Evolutionary conservation across 140 eudicot species (phyloP), one percentile per base, ranked within the genome.

Genomic region (Erigeron philadelphicus): DNA sequence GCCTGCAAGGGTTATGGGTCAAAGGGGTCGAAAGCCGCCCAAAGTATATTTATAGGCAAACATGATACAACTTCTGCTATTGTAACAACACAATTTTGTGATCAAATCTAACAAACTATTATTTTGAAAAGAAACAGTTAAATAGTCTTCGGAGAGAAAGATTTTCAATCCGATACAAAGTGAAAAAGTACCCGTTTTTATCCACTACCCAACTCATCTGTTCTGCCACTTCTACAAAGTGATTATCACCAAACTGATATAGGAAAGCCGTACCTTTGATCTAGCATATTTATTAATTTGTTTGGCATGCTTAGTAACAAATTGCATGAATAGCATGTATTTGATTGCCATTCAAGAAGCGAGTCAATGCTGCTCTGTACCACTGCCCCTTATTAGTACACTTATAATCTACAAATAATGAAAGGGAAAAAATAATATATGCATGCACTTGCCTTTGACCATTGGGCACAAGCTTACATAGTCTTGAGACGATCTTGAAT

Each of bases 361-460:
- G 95, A 83, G 72, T 94, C 99, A 62, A 94, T 94, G 72, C 99
- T 94, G 80, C 99, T 89, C 99, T 94, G 99, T 67, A 64, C 50
- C 64, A 72, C 18, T 43, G 72, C 69, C 73, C 19, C 10, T 76
- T 72, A n/a, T 86, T 70, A 85, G 66, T 74, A 75, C 15, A 68
- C 11, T 50, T 10, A 52, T 6, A 52, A 49, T 5, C 55, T 31
- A 44, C 15, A 43, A 42, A 71, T 61, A 11, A 3, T 47, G 6
- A 46, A 1, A 49, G n/a, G 2, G 31, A 72, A 11, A 45, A n/a
- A 7, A 3, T 6, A 19, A 25, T 11, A 61, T 9, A 10, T 17
- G 31, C 42, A 47, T 11, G 31, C 71, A 67, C 55, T 60, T 69
- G 89, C 99, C 95, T 94, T 94, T 9, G 97, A 84, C 75, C 99